Evolutionary conservation across 306 rosid genomes (phyloP).

Genomic region (Lithocarpus polystachyus): DNA sequence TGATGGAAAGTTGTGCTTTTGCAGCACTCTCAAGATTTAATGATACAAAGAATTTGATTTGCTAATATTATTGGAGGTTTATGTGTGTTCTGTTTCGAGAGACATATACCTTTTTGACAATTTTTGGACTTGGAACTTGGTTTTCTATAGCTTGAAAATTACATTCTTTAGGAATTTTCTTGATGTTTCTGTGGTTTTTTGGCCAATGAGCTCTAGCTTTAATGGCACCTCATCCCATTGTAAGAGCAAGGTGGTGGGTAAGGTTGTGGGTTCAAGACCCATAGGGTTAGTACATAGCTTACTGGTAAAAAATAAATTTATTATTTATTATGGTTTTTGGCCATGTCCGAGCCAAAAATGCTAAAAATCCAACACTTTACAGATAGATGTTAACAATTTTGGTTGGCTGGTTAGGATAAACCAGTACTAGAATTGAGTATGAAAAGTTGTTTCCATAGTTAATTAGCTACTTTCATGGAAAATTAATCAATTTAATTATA

Average conservation of each 20-base stretch:
- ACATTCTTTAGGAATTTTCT: not conserved
- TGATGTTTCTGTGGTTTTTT: not conserved
- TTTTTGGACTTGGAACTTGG: not conserved
- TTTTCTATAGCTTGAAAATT: not conserved
- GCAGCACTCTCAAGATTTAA: not conserved
- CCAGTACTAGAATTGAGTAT: not conserved
- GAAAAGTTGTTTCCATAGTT: not conserved
- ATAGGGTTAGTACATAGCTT: too few relatives aligned
- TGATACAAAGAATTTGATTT: not conserved
- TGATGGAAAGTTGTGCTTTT: not conserved
- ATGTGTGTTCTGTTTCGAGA: not conserved
- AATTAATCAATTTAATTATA: not conserved
- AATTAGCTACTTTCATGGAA: not conserved
- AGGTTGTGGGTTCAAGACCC: too few relatives aligned
- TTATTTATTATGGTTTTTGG: not conserved
- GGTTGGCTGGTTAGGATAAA: not conserved
- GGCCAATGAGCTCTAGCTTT: too few relatives aligned
- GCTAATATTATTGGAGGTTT: not conserved
- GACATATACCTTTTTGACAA: not conserved
- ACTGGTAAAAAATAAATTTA: not conserved
- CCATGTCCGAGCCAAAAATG: not conserved
- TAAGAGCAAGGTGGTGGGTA: too few relatives aligned
- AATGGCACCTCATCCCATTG: too few relatives aligned
- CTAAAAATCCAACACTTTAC: not conserved
- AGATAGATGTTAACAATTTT: not conserved